A percentile compares a stretch with the other conserved stretches of the same genome.
These are phyloP conservation scores for Fraxinus greggii DNA, from an alignment of 305 asterid species.

Conservation along the genomic window DNA sequence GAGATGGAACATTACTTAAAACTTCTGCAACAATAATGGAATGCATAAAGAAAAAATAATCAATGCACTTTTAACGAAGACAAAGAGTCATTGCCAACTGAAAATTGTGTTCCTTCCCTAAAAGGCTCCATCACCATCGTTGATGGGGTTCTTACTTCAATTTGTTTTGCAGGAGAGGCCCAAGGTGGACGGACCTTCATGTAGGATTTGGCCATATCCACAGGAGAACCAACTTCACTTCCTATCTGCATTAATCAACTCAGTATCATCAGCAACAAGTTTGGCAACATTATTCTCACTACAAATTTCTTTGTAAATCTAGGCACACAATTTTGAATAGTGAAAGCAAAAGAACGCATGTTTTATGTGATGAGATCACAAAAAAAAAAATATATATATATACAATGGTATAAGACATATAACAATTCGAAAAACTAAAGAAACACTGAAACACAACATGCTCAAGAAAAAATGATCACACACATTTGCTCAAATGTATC, in stretches of 20 bases:
- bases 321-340: neutral
- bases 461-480: neutral
- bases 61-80: slow-evolving; percentile 61
- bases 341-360: slow-evolving; percentile 8
- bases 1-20: neutral
- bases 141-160: slow-evolving; percentile 53
- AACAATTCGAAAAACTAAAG: neutral
- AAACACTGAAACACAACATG: slow-evolving; percentile 4
- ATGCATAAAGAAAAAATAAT: slow-evolving; percentile 11
- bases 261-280: slow-evolving; percentile 18
- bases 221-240: slow-evolving; percentile 64
- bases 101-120: slow-evolving; percentile 43
- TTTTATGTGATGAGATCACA: neutral
- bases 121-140: slow-evolving; percentile 43
- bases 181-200: slow-evolving; percentile 76
- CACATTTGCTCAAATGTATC: slow-evolving; percentile 3
- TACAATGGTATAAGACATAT: neutral
- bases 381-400: slow-evolving; percentile 2
- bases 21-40: slow-evolving; percentile 19
- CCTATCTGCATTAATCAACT: slow-evolving; percentile 44
- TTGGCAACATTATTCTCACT: slow-evolving; percentile 24
- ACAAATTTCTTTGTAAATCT: slow-evolving; percentile 20
- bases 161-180: slow-evolving; percentile 57
- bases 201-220: slow-evolving; percentile 70
- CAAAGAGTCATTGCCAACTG: slow-evolving; percentile 43